These are phyloP conservation scores for Penicillium sp. DNA, from an alignment of 2,329 filamentous ascomycete genomes.

Conservation along the genomic window DNA sequence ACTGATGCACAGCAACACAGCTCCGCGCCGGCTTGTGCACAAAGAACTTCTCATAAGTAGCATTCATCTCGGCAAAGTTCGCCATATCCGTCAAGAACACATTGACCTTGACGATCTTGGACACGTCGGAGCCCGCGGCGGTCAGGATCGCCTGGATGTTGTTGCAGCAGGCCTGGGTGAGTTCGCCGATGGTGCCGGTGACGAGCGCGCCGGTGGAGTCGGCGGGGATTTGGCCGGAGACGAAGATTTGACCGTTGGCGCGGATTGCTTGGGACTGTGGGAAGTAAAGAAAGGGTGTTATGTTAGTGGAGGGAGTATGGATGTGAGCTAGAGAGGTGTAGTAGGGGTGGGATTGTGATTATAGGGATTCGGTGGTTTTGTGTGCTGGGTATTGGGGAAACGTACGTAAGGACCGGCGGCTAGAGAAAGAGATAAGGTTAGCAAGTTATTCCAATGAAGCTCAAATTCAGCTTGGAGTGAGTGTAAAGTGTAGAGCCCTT, in stretches of 20 bases:
- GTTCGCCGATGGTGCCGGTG: slow-evolving; percentile 65
- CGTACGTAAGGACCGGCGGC: slow-evolving; percentile 49
- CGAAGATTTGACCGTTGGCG: slow-evolving; percentile 68
- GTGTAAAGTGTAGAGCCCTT: background rate
- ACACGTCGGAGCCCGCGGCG: slow-evolving; percentile 75
- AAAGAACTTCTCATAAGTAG: slow-evolving; percentile 71
- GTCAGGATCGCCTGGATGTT: slow-evolving; percentile 83
- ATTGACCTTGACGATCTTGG: slow-evolving; percentile 85
- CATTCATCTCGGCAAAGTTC: slow-evolving; percentile 80
- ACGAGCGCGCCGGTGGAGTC: slow-evolving; percentile 62
- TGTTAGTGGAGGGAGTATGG: background rate
- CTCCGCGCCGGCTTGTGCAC: slow-evolving; percentile 62
- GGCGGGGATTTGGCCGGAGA: slow-evolving; percentile 76
- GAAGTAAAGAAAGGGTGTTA: background rate
- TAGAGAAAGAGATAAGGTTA: slow-evolving; percentile 19
- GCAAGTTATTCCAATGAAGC: background rate
- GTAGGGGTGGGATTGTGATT: background rate
- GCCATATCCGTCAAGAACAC: slow-evolving; percentile 87
- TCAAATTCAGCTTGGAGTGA: background rate
- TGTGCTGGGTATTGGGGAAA: slow-evolving; percentile 6
- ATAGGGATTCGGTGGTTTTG: background rate
- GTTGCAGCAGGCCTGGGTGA: slow-evolving; percentile 70
- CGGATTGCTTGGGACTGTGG: slow-evolving; percentile 61
- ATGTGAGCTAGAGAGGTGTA: background rate
- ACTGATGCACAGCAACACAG: slow-evolving; percentile 64